phyloP scores from a whole-genome alignment of 148 eudicot species.

The Polygonum aviculare region DNA sequence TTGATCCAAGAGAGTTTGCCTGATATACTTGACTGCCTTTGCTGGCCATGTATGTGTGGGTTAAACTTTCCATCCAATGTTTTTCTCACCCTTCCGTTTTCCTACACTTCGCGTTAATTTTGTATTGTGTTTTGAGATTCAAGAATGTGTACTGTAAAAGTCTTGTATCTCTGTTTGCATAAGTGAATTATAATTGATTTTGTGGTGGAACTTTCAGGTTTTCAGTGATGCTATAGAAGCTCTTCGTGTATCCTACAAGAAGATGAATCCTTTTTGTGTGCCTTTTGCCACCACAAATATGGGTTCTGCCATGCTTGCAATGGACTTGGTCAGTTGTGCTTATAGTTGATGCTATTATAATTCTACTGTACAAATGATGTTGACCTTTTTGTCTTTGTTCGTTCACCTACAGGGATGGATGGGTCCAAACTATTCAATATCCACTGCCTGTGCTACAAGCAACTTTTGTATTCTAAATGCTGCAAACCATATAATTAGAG shows the following conservation, averaged over 20 bases:
- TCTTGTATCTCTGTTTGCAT: background rate
- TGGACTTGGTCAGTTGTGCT: slow-evolving; percentile 66
- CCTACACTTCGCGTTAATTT: background rate
- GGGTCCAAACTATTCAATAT: slow-evolving; percentile 95
- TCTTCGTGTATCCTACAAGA: slow-evolving; percentile 78
- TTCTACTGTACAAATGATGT: background rate
- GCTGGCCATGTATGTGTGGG: no score
- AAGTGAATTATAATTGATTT: background rate
- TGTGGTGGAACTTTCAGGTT: slow-evolving; percentile 43
- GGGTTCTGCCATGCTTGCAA: slow-evolving; percentile 98
- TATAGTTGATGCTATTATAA: background rate
- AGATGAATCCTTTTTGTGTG: slow-evolving; percentile 95
- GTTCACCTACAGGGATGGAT: slow-evolving; percentile 71
- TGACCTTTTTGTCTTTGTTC: slow-evolving; percentile 9
- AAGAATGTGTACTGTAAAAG: background rate
- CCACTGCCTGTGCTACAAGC: slow-evolving; percentile 98
- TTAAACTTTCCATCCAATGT: no score
- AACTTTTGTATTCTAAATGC: slow-evolving; percentile 90
- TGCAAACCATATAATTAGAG: slow-evolving; percentile 91
- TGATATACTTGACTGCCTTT: no score
- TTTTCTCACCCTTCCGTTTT: background rate
- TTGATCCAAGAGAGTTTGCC: background rate
- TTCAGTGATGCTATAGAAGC: slow-evolving; percentile 85
- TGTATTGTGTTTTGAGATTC: no score
- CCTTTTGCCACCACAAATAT: slow-evolving; percentile 91